Conservation (phyloP, 257 asterid genomes). For the Datura wrightii region DNA sequence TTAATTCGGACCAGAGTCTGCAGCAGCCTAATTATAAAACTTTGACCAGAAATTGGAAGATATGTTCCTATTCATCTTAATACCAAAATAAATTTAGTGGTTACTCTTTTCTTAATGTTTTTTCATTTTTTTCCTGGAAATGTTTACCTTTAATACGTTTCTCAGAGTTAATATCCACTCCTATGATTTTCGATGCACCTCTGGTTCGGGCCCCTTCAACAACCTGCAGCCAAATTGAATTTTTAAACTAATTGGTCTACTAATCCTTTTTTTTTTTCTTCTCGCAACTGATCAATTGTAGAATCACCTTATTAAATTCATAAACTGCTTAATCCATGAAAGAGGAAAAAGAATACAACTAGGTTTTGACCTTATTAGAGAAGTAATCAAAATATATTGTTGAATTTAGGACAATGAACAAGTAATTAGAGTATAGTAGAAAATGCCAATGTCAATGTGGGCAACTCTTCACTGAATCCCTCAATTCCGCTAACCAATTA, state of each 20-base stretch:
- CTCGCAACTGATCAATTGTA: not conserved
- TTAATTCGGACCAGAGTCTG: not conserved
- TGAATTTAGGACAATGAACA: not conserved
- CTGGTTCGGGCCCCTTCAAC: slow-evolving; percentile 88
- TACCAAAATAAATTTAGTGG: not conserved
- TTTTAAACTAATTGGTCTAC: not conserved
- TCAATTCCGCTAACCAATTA: too few relatives aligned
- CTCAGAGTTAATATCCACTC: slow-evolving; percentile 73
- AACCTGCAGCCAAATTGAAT: slow-evolving; percentile 48
- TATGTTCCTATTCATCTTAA: too few relatives aligned
- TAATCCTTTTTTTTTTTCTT: not conserved
- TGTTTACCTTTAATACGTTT: slow-evolving; percentile 66
- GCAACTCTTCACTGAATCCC: too few relatives aligned
- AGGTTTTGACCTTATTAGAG: too few relatives aligned
- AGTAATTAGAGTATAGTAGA: too few relatives aligned
- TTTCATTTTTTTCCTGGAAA: not conserved
- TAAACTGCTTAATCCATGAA: too few relatives aligned
- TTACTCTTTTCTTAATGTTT: not conserved
- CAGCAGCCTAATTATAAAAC: not conserved
- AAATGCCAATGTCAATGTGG: too few relatives aligned
- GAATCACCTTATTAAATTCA: not conserved
- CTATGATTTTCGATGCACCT: slow-evolving; percentile 81
- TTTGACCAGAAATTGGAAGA: not conserved
- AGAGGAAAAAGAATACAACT: not conserved
- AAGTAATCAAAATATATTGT: not conserved